Base-by-base conservation (phyloP, 176 grass and related monocot species). In the Neostapfia colusana region DNA sequence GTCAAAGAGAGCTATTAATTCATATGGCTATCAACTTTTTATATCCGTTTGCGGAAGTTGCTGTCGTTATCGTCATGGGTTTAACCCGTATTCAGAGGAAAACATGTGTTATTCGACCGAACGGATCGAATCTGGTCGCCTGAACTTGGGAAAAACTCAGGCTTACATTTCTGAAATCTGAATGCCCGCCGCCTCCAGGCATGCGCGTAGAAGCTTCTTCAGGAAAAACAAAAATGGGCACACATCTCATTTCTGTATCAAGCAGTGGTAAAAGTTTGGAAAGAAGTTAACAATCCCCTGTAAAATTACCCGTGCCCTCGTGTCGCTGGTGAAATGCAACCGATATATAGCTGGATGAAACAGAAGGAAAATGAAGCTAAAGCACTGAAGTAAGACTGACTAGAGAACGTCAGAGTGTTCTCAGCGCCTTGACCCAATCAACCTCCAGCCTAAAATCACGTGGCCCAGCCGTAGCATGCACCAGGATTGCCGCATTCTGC, bases 401-500 rank as follows among this genome's bases (percentile, higher is more conserved):
- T 37, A 69, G 28, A 15, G 34, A n/a, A 64, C 40, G 44, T 88
- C 63, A 83, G 7, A 76, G 0, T 18, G 76, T 77, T 70, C 91
- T 92, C 61, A 95, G 41, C 27, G 95, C 95, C 68, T 99, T 95
- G 70, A 95, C 92, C 95, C 95, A 92, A 85, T 94, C 95, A 74
- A 95, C 78, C 74, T 94, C 89, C 46, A 95, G 62, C 81, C 66
- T 87, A 42, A 99, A 99, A 59, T 92, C 77, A 1, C 95, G 91
- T 27, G 95, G 80, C 16, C 89, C 95, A 12, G 82, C 77, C 87
- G 74, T 88, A 40, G n/a, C n/a, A n/a, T n/a, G 91, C 91, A 88
- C 91, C 91, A 74, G 89, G 89, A 64, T 92, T 83, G n/a, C 87
- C 91, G 8, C 89, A 89, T 78, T 88, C 87, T 16, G 91, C 91